These are phyloP conservation scores for Stachybotrys echinatus DNA, from an alignment of 2,329 filamentous ascomycete species.

Conservation along the genomic window DNA sequence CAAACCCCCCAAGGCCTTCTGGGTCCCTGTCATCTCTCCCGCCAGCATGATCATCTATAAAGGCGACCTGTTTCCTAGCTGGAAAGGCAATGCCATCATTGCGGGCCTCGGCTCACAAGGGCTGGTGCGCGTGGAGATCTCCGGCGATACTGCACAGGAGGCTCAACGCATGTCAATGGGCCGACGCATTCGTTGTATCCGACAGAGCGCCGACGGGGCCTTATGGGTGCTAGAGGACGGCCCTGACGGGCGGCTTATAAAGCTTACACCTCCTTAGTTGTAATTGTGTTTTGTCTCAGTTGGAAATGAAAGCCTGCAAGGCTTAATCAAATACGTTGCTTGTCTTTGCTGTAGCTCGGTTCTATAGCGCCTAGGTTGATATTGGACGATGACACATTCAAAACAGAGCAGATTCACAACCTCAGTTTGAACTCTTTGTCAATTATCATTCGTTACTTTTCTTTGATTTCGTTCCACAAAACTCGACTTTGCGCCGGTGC, in stretches of 20 bases:
- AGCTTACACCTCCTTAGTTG: constrained; percentile 23
- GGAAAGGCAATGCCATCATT: constrained; percentile 27
- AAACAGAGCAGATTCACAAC: too few species aligned
- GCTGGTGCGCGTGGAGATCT: constrained; percentile 23
- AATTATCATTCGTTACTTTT: too few species aligned
- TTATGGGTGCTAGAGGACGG: constrained; percentile 27
- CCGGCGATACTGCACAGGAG: constrained; percentile 15
- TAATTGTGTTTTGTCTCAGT: too few species aligned
- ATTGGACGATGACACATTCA: too few species aligned
- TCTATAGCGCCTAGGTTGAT: too few species aligned
- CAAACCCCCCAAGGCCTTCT: constrained; percentile 23
- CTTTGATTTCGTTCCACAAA: too few species aligned
- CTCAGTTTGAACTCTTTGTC: too few species aligned
- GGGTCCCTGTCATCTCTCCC: constrained; percentile 27
- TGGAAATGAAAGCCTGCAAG: too few species aligned
- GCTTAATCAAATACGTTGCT: too few species aligned
- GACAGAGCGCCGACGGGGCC: constrained; percentile 22
- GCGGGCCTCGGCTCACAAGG: constrained; percentile 18
- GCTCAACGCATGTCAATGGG: constrained; percentile 24
- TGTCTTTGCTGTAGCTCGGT: too few species aligned
- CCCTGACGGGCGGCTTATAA: constrained; percentile 20
- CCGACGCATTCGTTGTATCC: constrained; percentile 24
- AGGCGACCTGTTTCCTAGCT: constrained; percentile 23
- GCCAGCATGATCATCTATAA: constrained; percentile 28
- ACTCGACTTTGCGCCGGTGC: too few species aligned